These are phyloP conservation scores for Candida yuanshanica DNA, from an alignment of 805 yeast species.

Conservation along the genomic window DNA sequence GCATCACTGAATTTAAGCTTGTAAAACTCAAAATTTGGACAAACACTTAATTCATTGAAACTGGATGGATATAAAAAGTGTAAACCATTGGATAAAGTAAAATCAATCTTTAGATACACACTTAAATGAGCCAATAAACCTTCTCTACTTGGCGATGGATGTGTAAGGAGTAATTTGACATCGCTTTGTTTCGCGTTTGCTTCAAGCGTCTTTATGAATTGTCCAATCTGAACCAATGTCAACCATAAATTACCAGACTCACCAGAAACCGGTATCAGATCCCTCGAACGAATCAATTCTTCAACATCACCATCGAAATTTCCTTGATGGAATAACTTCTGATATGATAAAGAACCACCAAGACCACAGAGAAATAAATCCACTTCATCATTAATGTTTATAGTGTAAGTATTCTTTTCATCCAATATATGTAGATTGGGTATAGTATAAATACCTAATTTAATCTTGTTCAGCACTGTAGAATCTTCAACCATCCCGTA, in stretches of 20 bases:
- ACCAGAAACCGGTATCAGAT: slow-evolving; percentile 47
- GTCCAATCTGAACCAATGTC: slow-evolving; percentile 65
- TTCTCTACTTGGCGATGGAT: slow-evolving; percentile 66
- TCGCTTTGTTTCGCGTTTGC: slow-evolving; percentile 35
- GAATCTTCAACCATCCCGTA: slow-evolving; percentile 76
- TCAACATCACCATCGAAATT: slow-evolving; percentile 26
- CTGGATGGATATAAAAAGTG: slow-evolving; percentile 68
- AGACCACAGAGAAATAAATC: slow-evolving; percentile 57
- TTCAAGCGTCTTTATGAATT: slow-evolving; percentile 45
- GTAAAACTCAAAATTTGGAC: slow-evolving; percentile 59
- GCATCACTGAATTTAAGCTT: slow-evolving; percentile 57
- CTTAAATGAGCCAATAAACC: slow-evolving; percentile 66
- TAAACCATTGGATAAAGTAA: slow-evolving; percentile 65
- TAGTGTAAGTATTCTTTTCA: slow-evolving; percentile 42
- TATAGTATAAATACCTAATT: slow-evolving; percentile 44
- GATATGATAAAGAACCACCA: slow-evolving; percentile 66
- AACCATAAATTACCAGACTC: slow-evolving; percentile 72
- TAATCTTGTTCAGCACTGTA: slow-evolving; percentile 55
- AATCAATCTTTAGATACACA: slow-evolving; percentile 61
- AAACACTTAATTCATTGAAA: slow-evolving; percentile 60
- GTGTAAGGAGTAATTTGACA: slow-evolving; percentile 57
- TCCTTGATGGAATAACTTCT: slow-evolving; percentile 64
- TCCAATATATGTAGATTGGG: slow-evolving; percentile 59
- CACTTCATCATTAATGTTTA: slow-evolving; percentile 33
- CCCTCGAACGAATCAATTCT: slow-evolving; percentile 15